phyloP scores from a whole-genome alignment of 83 land plant genomes.

The Thuja plicata region DNA sequence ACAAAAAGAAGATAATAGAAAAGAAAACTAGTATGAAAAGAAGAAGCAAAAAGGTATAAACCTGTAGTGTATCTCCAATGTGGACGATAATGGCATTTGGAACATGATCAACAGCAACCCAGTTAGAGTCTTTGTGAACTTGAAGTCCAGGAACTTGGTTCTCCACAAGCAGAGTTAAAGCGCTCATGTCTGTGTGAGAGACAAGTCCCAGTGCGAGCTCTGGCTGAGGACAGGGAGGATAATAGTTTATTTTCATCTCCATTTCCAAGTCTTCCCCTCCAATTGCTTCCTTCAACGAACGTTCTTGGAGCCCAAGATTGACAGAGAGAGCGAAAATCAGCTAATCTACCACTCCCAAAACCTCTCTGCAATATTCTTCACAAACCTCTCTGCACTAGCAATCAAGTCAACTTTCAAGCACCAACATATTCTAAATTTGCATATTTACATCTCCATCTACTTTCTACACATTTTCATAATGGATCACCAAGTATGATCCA shows the following conservation, averaged over 20 bases:
- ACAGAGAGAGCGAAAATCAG: conserved; percentile 30
- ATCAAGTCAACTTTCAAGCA: no score
- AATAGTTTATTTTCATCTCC: conserved; percentile 46
- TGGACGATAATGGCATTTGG: no score
- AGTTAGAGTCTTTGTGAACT: conserved; percentile 40
- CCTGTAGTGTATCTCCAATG: conserved; percentile 36
- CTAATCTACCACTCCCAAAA: conserved; percentile 4
- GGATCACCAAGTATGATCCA: no score
- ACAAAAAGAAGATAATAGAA: background rate
- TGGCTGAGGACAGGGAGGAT: conserved; percentile 52
- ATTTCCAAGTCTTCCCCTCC: conserved; percentile 21
- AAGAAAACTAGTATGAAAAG: background rate
- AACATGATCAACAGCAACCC: conserved; percentile 22
- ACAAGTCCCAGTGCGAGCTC: no score
- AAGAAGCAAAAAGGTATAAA: background rate
- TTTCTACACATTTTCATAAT: no score
- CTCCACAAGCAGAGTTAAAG: conserved; percentile 9
- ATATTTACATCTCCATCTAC: no score
- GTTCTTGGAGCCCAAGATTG: conserved; percentile 51
- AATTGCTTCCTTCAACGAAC: conserved; percentile 11
- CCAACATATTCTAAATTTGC: no score
- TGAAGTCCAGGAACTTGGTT: conserved; percentile 71
- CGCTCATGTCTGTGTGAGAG: no score
- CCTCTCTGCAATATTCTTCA: no score
- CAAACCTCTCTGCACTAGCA: no score